phyloP scores from a whole-genome alignment of 2,329 filamentous ascomycete genomes.

The Colletotrichum sp. region DNA sequence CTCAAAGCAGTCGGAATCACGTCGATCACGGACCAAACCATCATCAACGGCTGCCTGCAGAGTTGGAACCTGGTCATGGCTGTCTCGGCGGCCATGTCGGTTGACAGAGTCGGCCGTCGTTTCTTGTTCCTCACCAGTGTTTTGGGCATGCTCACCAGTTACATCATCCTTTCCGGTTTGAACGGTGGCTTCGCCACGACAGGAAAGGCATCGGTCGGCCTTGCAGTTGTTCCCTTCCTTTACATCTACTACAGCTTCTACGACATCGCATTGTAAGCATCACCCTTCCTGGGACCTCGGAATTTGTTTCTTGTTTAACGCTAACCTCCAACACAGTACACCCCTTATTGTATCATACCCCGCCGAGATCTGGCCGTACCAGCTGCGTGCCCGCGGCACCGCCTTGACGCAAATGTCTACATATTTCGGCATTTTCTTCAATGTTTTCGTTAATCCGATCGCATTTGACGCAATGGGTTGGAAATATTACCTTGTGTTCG shows the following conservation, averaged over 20 bases:
- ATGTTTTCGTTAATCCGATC: constrained; percentile 47
- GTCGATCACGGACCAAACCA: constrained; percentile 29
- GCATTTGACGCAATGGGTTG: constrained; percentile 43
- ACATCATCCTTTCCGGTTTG: constrained; percentile 44
- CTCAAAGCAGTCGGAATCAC: constrained; percentile 34
- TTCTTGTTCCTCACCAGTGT: constrained; percentile 25
- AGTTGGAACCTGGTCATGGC: constrained; percentile 33
- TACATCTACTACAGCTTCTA: constrained; percentile 44
- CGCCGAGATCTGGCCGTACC: constrained; percentile 33
- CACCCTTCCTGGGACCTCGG: fast-evolving
- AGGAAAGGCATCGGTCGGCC: constrained; percentile 33
- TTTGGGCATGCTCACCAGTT: constrained; percentile 33
- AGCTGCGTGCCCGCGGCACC: constrained; percentile 32
- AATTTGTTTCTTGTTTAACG: fast-evolving
- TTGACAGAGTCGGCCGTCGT: constrained; percentile 31
- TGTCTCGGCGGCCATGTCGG: constrained; percentile 28
- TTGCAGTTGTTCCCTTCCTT: constrained; percentile 44
- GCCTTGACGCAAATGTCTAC: constrained; percentile 23
- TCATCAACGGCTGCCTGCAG: constrained; percentile 31
- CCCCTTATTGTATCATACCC: constrained; percentile 36
- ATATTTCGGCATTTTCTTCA: constrained; percentile 20
- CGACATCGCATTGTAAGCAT: constrained; percentile 26
- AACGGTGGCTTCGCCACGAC: constrained; percentile 37
- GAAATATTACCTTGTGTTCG: constrained; percentile 51
- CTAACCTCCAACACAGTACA: constrained; percentile 28